Evolutionary conservation across 192 early-diverging fungal genomes (phyloP), one percentile per base, ranked within the genome.

Genomic region (Podila epigama): DNA sequence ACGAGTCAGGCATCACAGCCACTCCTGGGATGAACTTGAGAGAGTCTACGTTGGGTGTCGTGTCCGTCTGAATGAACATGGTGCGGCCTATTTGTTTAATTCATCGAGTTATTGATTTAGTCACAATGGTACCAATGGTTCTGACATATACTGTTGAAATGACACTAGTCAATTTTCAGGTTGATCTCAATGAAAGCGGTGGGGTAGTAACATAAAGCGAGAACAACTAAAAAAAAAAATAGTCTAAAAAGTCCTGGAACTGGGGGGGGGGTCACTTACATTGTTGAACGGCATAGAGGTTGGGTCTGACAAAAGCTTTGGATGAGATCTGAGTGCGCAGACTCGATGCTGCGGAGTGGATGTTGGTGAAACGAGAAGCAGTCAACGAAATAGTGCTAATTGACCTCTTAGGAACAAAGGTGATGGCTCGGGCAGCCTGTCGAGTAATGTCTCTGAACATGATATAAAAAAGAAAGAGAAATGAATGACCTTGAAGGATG

Each of bases 21-120:
- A 92, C 90, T 13, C 98, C 98, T 18, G 98, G 98, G 22, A 95
- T 94, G 79, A 99, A 99, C 83, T 97, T 97, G 68, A 99, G 87
- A 6, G 96, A 92, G 75, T 98, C 94, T 32, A 88, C 84, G 83
- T 98, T 98, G 37, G 98, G 98, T 9, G 98, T 99, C 10, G 87
- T 80, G 48, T 95, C 93, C 10, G 96, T 93, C 69, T 94, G 92
- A 53, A 94, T 93, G 73, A 95, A 95, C 92, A 95, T 94, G 31
- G 86, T 86, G 37, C 87, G 85, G 1, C 82, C 87, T 89, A 79
- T 40, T 42, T 31, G 16, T 48, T 48, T 22, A n/a, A n/a, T n/a
- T n/a, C n/a, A n/a, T n/a, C n/a, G n/a, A n/a, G n/a, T n/a, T n/a
- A n/a, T n/a, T n/a, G n/a, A n/a, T n/a, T n/a, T n/a, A n/a, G n/a